Conservation (phyloP, 2,329 filamentous ascomycete species). For the Fusarium buharicum region DNA sequence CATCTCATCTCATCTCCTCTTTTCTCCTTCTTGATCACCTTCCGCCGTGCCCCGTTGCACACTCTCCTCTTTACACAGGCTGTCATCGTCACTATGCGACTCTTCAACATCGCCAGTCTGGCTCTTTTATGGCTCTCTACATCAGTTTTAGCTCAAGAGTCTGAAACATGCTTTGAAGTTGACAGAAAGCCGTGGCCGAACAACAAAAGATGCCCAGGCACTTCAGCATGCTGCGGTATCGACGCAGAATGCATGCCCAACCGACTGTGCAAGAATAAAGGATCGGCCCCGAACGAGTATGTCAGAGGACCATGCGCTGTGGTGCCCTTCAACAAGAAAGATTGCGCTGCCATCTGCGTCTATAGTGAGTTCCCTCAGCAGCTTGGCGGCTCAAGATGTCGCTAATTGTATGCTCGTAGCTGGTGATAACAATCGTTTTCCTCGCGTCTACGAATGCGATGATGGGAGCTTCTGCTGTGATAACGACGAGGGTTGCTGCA, state of each 20-base stretch:
- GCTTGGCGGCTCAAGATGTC: not conserved
- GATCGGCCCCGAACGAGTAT: constrained; percentile 18
- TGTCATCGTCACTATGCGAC: not conserved
- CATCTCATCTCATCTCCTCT: not conserved
- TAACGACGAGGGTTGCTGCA: constrained; percentile 29
- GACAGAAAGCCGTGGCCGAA: not conserved
- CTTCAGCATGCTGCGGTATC: constrained; percentile 25
- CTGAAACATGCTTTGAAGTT: not conserved
- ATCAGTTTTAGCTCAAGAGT: not conserved
- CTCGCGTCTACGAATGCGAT: constrained; percentile 23
- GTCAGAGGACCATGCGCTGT: constrained; percentile 34
- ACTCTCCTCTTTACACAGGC: not conserved
- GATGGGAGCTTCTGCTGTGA: constrained; percentile 40
- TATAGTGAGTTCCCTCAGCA: constrained; percentile 1
- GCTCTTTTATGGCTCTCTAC: not conserved
- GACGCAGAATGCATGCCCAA: constrained; percentile 31
- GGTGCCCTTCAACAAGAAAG: constrained; percentile 18
- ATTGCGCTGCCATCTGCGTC: constrained; percentile 27
- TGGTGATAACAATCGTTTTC: constrained; percentile 22
- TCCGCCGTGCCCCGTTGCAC: not conserved
- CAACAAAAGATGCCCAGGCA: constrained; percentile 24
- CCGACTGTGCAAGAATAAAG: constrained; percentile 29
- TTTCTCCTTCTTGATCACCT: not conserved
- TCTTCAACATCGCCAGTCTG: not conserved
- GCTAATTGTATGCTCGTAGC: not conserved